Base-by-base conservation (phyloP, 306 rosid species). In the Malus sieversii region DNA sequence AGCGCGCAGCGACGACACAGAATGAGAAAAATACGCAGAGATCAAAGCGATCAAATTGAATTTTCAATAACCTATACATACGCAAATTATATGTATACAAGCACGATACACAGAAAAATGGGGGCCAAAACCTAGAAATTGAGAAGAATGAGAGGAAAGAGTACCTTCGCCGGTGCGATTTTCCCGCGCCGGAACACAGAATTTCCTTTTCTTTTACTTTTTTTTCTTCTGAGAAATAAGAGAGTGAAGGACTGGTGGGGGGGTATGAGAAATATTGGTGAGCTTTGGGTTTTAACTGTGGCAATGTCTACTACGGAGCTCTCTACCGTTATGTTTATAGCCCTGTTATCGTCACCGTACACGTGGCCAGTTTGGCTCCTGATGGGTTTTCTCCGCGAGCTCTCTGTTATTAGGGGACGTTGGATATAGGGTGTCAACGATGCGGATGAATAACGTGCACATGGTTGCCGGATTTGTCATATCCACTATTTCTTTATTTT, bases 171-270 rank as follows among this genome's bases (percentile, higher is more conserved):
- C 86, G 82, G 84, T 16, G 75, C 19, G 18, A 15, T 74, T 77
- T 74, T 10, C 89, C 90, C 83, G 83, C 81, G 75, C 86, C 86
- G 80, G 86, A 72, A 77, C 81, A 48, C 80, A 42, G 42, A 75
- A 76, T 30, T 23, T 29, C 22, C 12, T 58, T 38, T 27, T 23
- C 33, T 16, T 20, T 13, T 30, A 10, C 35, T 38, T n/a, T 25
- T 3, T 33, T 65, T 44, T 40, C 6, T 4, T 20, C 12, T 2
- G 40, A 20, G 46, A 59, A 22, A 76, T 32, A 53, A 68, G 78
- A 38, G 18, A 66, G 71, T 66, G 46, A 61, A 22, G 7, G 38
- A 76, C 81, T 66, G 11, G 27, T 66, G 11, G 27, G 44, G 11
- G 27, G 44, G 15, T 58, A 27, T 13, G 38, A 60, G 60, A 22